phyloP scores from a whole-genome alignment of 495 filamentous ascomycete species.

The Neurospora tetraspora region DNA sequence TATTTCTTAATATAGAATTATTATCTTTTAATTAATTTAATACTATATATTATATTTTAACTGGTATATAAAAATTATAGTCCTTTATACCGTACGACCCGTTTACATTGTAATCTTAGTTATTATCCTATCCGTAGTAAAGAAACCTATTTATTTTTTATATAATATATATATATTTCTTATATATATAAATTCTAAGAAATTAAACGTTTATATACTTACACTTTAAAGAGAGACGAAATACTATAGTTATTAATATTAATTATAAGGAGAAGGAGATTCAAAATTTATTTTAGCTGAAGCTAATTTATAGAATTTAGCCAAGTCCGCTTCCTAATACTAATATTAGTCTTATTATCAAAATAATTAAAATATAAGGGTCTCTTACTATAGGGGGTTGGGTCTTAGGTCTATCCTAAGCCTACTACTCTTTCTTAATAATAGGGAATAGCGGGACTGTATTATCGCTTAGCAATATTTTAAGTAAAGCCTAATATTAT shows the following conservation, averaged over 20 bases:
- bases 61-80: no score
- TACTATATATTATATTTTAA: no score
- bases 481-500: not conserved
- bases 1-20: no score
- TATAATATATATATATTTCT: not conserved
- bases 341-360: not conserved
- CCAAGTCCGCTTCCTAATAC: not conserved
- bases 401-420: not conserved
- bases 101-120: no score
- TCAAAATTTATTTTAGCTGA: not conserved
- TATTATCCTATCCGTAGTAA: no score
- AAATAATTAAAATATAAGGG: not conserved
- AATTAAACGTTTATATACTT: not conserved
- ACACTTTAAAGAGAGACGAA: not conserved
- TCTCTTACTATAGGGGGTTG: not conserved
- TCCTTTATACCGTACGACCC: no score
- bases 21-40: no score
- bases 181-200: no score
- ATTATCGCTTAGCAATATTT: not conserved
- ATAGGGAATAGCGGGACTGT: not conserved
- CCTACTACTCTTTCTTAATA: not conserved
- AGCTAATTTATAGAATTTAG: not conserved
- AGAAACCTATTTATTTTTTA: not conserved
- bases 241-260: no score
- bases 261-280: no score